These are phyloP conservation scores for Kazachstania psychrophila DNA, from an alignment of 805 yeast species.

Conservation along the genomic window DNA sequence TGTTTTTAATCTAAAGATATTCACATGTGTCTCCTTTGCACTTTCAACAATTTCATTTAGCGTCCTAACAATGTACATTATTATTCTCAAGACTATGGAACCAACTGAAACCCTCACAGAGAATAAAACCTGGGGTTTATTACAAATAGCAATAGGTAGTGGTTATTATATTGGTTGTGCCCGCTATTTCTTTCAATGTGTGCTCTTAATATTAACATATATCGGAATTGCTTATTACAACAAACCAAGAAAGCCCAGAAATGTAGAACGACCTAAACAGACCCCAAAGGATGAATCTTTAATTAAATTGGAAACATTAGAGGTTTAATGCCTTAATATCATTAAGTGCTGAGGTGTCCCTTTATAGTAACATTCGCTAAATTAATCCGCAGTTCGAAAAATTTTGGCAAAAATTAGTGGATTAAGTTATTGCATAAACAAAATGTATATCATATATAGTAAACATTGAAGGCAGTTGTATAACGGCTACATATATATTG, in stretches of 20 bases:
- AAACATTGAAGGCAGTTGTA: too few species aligned
- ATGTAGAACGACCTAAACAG: too few species aligned
- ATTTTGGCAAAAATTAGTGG: too few species aligned
- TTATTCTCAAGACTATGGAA: constrained; percentile 12
- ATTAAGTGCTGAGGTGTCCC: too few species aligned
- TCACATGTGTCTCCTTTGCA: background rate
- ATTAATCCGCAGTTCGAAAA: too few species aligned
- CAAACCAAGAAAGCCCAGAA: background rate
- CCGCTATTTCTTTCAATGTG: constrained; percentile 12
- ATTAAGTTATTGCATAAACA: too few species aligned
- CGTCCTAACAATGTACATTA: constrained; percentile 8
- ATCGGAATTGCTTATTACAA: constrained; percentile 11
- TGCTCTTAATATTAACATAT: constrained; percentile 8
- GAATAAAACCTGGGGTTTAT: constrained; percentile 13
- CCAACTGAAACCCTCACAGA: constrained; percentile 5
- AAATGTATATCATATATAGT: too few species aligned
- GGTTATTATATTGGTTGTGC: constrained; percentile 17
- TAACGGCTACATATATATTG: too few species aligned
- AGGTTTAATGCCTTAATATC: too few species aligned
- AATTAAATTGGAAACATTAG: too few species aligned
- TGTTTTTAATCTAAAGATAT: constrained; percentile 8
- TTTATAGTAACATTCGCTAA: too few species aligned
- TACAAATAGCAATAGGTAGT: constrained; percentile 13
- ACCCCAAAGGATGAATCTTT: too few species aligned
- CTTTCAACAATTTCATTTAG: constrained; percentile 10